These are phyloP conservation scores for Phytophthora constricta DNA, from an alignment of 352 stramenopile genomes.

Conservation along the genomic window DNA sequence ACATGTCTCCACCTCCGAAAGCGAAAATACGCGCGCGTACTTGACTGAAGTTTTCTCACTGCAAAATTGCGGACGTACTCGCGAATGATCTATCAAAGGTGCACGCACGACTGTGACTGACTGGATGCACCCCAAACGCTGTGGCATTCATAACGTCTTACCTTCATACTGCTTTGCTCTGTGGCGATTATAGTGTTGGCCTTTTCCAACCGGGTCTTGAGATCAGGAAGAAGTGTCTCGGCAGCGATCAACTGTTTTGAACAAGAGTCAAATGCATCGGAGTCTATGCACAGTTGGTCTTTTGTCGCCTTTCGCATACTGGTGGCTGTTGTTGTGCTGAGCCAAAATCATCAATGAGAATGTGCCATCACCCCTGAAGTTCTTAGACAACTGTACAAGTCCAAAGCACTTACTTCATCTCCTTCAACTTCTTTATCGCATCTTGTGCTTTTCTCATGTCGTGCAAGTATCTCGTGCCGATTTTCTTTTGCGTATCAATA, in stretches of 20 bases:
- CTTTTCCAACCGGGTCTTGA: conserved; percentile 44
- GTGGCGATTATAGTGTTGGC: conserved; percentile 46
- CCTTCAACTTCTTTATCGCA: conserved; percentile 44
- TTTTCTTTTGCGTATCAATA: conserved; percentile 47
- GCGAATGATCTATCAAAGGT: conserved; percentile 42
- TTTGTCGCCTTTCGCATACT: conserved; percentile 21
- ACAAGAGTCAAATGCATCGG: conserved; percentile 69
- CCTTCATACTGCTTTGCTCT: conserved; percentile 59
- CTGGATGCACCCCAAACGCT: background rate
- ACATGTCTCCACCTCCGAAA: conserved; percentile 48
- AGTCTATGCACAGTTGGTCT: conserved; percentile 55
- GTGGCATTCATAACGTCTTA: conserved; percentile 8
- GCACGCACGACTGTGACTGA: background rate
- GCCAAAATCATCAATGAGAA: background rate
- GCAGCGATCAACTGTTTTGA: conserved; percentile 68
- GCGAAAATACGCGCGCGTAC: conserved; percentile 42
- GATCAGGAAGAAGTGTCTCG: conserved; percentile 55
- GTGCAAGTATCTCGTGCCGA: conserved; percentile 56
- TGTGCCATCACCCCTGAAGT: too few species aligned
- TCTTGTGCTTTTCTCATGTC: conserved; percentile 59
- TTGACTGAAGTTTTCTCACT: conserved; percentile 48
- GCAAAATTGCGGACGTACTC: conserved; percentile 55
- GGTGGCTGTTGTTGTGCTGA: conserved; percentile 4
- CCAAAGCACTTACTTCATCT: conserved; percentile 40
- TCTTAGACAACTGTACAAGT: too few species aligned